Conservation (phyloP, 345 rosid genomes). For the Linum tenue region DNA sequence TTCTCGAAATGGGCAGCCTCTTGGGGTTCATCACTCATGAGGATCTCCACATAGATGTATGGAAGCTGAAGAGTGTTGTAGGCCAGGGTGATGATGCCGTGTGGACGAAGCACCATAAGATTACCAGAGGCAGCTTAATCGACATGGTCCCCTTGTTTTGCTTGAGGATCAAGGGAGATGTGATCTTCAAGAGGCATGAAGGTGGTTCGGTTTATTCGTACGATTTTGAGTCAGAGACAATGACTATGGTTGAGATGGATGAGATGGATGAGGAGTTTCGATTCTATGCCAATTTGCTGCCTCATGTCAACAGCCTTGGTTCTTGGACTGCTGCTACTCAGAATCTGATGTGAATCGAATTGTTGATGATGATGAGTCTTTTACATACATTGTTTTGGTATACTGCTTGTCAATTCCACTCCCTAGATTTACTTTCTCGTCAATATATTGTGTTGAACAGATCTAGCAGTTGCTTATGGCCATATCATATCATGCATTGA, state of each 20-base stretch:
- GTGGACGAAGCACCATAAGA: slow-evolving; percentile 29
- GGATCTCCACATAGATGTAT: slow-evolving; percentile 28
- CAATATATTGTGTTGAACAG: too few relatives aligned
- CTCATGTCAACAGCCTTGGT: slow-evolving; percentile 41
- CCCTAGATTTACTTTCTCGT: too few relatives aligned
- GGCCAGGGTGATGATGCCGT: neutral
- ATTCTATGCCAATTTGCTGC: slow-evolving; percentile 5
- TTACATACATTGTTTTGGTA: too few relatives aligned
- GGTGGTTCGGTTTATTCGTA: slow-evolving; percentile 29
- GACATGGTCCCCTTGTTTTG: slow-evolving; percentile 37
- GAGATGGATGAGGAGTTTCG: neutral
- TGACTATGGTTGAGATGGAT: slow-evolving; percentile 28
- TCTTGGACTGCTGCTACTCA: slow-evolving; percentile 21
- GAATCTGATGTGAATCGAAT: neutral
- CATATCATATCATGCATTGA: too few relatives aligned
- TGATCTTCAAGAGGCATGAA: slow-evolving; percentile 31
- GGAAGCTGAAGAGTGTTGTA: slow-evolving; percentile 30
- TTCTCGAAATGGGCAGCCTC: slow-evolving; percentile 31
- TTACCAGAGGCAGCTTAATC: slow-evolving; percentile 19
- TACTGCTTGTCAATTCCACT: too few relatives aligned
- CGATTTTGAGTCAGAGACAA: slow-evolving; percentile 15
- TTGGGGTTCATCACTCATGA: slow-evolving; percentile 31
- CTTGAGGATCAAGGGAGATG: slow-evolving; percentile 26
- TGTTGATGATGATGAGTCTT: too few relatives aligned
- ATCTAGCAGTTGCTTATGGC: too few relatives aligned